Conservation (phyloP, 805 yeast species). For the Zygosaccharomyces bailii region DNA sequence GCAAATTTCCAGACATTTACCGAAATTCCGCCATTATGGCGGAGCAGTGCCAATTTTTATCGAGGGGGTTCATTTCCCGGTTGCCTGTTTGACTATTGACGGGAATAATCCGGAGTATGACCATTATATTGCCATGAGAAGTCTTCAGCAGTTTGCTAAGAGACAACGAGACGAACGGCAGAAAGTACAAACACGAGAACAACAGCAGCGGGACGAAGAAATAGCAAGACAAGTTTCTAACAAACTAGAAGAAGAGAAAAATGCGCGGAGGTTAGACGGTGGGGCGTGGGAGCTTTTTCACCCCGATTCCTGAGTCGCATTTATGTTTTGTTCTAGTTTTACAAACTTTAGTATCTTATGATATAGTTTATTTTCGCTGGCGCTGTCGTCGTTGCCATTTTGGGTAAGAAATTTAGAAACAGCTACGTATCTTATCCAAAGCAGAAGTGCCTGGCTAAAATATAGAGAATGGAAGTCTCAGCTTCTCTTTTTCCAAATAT, state of each 20-base stretch:
- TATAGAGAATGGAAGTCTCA: too few relatives aligned
- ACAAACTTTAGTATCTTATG: too few relatives aligned
- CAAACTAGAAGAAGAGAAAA: not conserved
- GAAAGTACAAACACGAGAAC: not conserved
- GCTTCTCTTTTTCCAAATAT: too few relatives aligned
- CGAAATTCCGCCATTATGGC: too few relatives aligned
- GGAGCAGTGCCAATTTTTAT: slow-evolving; percentile 2
- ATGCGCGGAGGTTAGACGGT: not conserved
- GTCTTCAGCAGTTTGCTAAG: not conserved
- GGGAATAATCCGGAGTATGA: not conserved
- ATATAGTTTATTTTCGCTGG: too few relatives aligned
- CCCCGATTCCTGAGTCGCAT: too few relatives aligned
- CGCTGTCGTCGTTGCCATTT: too few relatives aligned
- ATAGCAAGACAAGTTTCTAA: not conserved
- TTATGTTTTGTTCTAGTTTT: too few relatives aligned
- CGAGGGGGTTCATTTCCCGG: not conserved
- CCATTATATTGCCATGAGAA: not conserved
- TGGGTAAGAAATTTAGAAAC: too few relatives aligned
- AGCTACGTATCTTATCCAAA: too few relatives aligned
- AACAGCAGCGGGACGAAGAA: not conserved
- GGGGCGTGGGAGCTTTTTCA: not conserved
- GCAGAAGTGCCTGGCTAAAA: too few relatives aligned
- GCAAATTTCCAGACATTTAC: not conserved
- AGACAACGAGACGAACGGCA: not conserved
- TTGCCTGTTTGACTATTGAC: not conserved